Evolutionary conservation across 2,329 filamentous ascomycete genomes (phyloP), one percentile per base, ranked within the genome.

Genomic region (Epichloe elymi): DNA sequence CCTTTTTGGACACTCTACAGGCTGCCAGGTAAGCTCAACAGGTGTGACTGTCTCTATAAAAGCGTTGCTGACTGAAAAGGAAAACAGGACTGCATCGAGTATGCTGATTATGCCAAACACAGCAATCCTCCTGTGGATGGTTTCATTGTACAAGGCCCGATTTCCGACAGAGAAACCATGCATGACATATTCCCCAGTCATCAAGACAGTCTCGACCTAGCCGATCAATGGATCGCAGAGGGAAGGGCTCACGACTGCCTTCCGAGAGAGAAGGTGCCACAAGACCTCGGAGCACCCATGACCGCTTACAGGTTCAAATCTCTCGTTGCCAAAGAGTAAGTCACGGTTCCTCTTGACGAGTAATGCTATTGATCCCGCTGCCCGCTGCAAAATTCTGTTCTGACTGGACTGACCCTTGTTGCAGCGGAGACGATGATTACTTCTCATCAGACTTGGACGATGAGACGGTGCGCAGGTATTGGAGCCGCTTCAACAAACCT

Each of bases 381-480:
- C 7, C 5, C 15, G 30, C 15, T 26, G 20, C 3, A 20, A 20
- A 20, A 14, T 26, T 3, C 33, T 30, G 20, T 19, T 3, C 26
- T 37, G 30, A 46, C 23, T n/a, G 5, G 8, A 17, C 37, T 50
- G n/a, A 43, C 35, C 14, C 15, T 8, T 33, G 11, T 40, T 47
- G 10, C 33, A 79, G 80, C 5, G 85, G 83, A 10, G 84, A 86
- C 53, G 90, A 96, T 63, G 90, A 95, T 63, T 88, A 86, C 61
- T 95, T 95, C 68, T 90, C 85, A n/a, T 82, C 80, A 3, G 86
- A 93, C 61, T 68, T 93, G n/a, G 65, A 70, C 0, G 68, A 74
- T 35, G 71, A 77, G 35, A 70, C 73, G 17, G 69, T 89, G 6
- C 61, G 66, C 23, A 63, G 63, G 14, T 83, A 83, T n/a, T 95